phyloP scores from a whole-genome alignment of 495 filamentous ascomycete genomes.

The Penicillium chermesinum region DNA sequence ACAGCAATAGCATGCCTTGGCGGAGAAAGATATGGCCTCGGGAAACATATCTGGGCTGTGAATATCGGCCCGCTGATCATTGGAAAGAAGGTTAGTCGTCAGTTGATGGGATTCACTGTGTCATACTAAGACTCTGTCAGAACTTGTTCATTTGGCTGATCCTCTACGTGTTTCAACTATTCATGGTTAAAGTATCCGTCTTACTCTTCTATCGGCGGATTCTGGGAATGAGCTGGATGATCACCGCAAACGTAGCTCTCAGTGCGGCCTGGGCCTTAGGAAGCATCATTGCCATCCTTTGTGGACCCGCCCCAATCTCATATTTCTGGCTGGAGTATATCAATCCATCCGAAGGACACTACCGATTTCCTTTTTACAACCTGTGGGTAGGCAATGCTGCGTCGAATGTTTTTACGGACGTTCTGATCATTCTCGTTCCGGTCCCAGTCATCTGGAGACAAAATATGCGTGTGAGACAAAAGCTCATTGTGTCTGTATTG shows the following conservation, averaged over 20 bases:
- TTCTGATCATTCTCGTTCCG: slow-evolving; percentile 48
- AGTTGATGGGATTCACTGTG: neutral
- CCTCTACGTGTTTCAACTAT: slow-evolving; percentile 15
- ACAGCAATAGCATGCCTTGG: slow-evolving; percentile 1
- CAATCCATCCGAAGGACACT: slow-evolving; percentile 5
- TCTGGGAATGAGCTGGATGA: slow-evolving; percentile 13
- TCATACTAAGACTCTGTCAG: slow-evolving; percentile 1
- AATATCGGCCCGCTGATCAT: slow-evolving; percentile 5
- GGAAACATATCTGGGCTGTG: slow-evolving; percentile 16
- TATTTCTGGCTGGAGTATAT: slow-evolving; percentile 15
- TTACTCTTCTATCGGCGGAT: slow-evolving; percentile 22
- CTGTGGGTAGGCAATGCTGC: slow-evolving; percentile 38
- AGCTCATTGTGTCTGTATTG: slow-evolving; percentile 40
- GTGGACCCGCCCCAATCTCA: slow-evolving; percentile 7
- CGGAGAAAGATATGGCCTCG: slow-evolving; percentile 10
- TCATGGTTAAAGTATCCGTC: slow-evolving; percentile 17
- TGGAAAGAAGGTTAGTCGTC: slow-evolving; percentile 7
- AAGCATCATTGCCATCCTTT: slow-evolving; percentile 16
- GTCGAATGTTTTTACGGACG: slow-evolving; percentile 48
- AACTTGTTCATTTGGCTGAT: slow-evolving; percentile 12
- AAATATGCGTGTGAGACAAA: slow-evolving; percentile 37
- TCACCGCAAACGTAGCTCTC: slow-evolving; percentile 4
- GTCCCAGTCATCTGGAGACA: slow-evolving; percentile 39
- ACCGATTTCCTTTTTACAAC: slow-evolving; percentile 11
- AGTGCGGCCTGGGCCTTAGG: slow-evolving; percentile 6